Conservation (phyloP, 805 yeast genomes). For the Kodamaea lidongshanica region DNA sequence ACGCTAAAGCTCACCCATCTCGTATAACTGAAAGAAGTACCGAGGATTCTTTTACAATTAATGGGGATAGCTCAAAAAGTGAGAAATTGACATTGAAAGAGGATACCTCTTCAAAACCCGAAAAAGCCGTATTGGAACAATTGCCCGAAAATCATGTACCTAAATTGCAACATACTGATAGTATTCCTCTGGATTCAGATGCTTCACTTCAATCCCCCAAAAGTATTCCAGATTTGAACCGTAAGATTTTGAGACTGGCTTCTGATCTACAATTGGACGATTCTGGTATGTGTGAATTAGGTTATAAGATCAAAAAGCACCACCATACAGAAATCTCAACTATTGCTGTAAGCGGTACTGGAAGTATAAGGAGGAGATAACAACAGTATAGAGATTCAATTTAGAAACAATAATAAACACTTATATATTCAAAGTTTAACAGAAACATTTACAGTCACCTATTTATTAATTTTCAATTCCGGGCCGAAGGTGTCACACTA, state of each 20-base stretch:
- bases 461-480: too few relatives aligned
- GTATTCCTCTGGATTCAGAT: background rate
- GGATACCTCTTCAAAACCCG: too few relatives aligned
- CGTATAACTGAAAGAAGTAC: slow-evolving; percentile 1
- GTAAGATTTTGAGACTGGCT: slow-evolving; percentile 7
- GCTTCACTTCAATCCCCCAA: slow-evolving; percentile 6
- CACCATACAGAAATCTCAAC: slow-evolving; percentile 36
- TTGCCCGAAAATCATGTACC: slow-evolving; percentile 7
- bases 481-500: too few relatives aligned
- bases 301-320: slow-evolving; percentile 37
- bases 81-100: slow-evolving; percentile 1
- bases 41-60: too few relatives aligned
- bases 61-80: background rate
- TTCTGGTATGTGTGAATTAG: slow-evolving; percentile 35
- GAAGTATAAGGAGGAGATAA: slow-evolving; percentile 18
- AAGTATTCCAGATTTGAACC: slow-evolving; percentile 5
- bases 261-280: slow-evolving; percentile 17
- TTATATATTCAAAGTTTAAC: too few relatives aligned
- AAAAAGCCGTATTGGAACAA: slow-evolving; percentile 4
- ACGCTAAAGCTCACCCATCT: slow-evolving; percentile 1
- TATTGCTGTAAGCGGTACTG: slow-evolving; percentile 19
- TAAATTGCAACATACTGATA: slow-evolving; percentile 1
- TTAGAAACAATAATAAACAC: too few relatives aligned
- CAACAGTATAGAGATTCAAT: too few relatives aligned
- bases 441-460: too few relatives aligned